A percentile compares a stretch with the other conserved stretches of the same genome.
Evolutionary conservation across 2,329 filamentous ascomycete genomes (phyloP).

Genomic region (Fusarium brachygibbosum): DNA sequence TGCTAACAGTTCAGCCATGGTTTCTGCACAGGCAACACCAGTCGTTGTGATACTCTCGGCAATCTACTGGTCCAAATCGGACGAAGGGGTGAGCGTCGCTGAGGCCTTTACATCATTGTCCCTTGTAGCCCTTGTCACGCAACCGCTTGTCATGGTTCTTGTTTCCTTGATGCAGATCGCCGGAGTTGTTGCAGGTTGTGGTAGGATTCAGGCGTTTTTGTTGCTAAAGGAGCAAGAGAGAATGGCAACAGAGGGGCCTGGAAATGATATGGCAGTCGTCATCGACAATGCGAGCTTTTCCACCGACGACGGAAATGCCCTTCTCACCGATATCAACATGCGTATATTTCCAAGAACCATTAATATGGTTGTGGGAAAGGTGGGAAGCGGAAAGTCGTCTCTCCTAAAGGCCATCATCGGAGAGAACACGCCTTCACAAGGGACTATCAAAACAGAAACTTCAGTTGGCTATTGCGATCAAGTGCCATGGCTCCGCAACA

Average conservation of each 20-base stretch:
- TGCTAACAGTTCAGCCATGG: conserved; percentile 37
- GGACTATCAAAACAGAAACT: conserved; percentile 45
- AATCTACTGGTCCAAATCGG: conserved; percentile 52
- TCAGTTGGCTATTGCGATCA: conserved; percentile 60
- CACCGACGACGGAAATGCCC: conserved; percentile 18
- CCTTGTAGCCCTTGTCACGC: conserved; percentile 52
- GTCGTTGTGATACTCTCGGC: conserved; percentile 53
- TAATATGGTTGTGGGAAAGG: conserved; percentile 57
- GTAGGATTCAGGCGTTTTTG: conserved; percentile 53
- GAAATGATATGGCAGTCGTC: not conserved
- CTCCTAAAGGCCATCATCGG: conserved; percentile 57
- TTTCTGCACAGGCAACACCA: conserved; percentile 51
- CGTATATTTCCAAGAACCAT: conserved; percentile 38
- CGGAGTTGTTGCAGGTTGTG: conserved; percentile 52
- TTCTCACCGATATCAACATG: conserved; percentile 49
- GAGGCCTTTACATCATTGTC: conserved; percentile 56
- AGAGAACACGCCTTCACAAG: conserved; percentile 50
- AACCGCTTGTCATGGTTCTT: conserved; percentile 53
- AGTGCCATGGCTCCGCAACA: conserved; percentile 60
- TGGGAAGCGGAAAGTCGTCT: conserved; percentile 61
- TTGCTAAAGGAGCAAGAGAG: conserved; percentile 42
- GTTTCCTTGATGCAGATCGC: conserved; percentile 53
- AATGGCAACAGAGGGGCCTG: not conserved
- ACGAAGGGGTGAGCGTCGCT: conserved; percentile 50
- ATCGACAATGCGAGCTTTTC: conserved; percentile 36